Evolutionary conservation across 129 eudicot species (phyloP), one percentile per base, ranked within the genome.

Genomic region (Glebionis coronaria): DNA sequence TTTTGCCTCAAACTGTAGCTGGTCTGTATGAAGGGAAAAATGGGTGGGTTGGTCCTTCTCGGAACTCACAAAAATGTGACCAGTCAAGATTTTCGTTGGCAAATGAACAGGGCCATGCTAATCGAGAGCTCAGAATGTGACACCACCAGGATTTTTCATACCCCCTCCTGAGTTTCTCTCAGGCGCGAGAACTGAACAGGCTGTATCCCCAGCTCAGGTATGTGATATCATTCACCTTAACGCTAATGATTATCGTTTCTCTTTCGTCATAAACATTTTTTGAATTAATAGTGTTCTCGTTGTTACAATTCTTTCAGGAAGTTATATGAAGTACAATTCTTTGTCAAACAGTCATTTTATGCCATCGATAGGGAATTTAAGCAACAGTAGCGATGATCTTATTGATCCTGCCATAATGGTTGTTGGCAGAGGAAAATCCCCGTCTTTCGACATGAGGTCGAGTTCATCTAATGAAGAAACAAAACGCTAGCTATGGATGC

Each of bases 111-210:
- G 27, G 60, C 5, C 80, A 57, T 52, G 12, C 63, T 45, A 80
- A 60, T 73, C 88, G 68, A 38, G 77, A 74, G 67, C 81, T 63
- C 83, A 79, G 63, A 69, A 46, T 60, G 63, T 74, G 68, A 75
- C 76, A 64, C 95, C 87, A 31, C 87, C 82, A 14, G 87, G 95
- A 45, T 84, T 83, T 69, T 52, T 83, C 9, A 81, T 74, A 35
- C 90, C 87, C 35, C 90, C 87, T 73, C 85, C 85, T 4, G 90
- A 90, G 5, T 87, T 87, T 69, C 65, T 81, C 44, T 31, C 82
- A 31, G 27, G 53, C 44, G 79, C 73, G 56, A 79, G 76, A 63
- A 59, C 59, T 23, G 71, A 80, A 55, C 76, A 45, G 67, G 46
- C n/a, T 76, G 42, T 56, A 74, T 67, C 82, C 25, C 84, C 63